Evolutionary conservation across 495 filamentous ascomycete genomes (phyloP).

Genomic region (Penicillium pancosmium): DNA sequence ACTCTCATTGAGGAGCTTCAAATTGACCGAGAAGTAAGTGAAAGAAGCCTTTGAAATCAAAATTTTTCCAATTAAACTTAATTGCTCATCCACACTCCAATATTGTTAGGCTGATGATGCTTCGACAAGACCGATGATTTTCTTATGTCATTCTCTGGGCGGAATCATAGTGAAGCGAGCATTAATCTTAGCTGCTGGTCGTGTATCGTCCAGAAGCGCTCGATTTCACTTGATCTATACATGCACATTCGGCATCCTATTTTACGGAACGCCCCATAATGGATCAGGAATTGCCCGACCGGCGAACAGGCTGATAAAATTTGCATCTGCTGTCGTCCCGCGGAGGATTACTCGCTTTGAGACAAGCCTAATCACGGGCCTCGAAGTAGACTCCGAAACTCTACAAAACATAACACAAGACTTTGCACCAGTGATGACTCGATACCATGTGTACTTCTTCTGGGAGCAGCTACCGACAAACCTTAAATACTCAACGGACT

Average conservation of each 20-base stretch:
- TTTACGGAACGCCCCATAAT: conserved; percentile 73
- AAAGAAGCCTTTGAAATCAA: too few relatives aligned
- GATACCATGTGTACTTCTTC: conserved; percentile 5
- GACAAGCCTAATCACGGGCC: conserved; percentile 8
- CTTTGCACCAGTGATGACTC: conserved; percentile 6
- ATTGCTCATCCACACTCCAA: neutral
- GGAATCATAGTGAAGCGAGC: conserved; percentile 71
- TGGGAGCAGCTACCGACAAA: conserved; percentile 5
- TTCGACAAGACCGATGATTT: conserved; percentile 62
- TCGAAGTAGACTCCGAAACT: conserved; percentile 9
- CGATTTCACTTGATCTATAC: conserved; percentile 69
- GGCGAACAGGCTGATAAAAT: conserved; percentile 1
- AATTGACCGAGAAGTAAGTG: too few relatives aligned
- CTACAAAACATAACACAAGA: conserved; percentile 6
- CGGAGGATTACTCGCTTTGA: conserved; percentile 8
- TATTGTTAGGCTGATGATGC: neutral
- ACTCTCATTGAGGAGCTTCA: too few relatives aligned
- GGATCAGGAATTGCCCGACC: conserved; percentile 47
- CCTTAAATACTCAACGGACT: conserved; percentile 4
- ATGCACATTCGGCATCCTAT: conserved; percentile 72
- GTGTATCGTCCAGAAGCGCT: conserved; percentile 58
- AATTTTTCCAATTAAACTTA: too few relatives aligned
- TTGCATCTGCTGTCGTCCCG: conserved; percentile 5
- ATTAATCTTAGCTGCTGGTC: conserved; percentile 56
- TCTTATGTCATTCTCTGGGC: conserved; percentile 74